Evolutionary conservation across 1,284 basidiomycete species (phyloP).

Genomic region (Rhodotorula sp.): DNA sequence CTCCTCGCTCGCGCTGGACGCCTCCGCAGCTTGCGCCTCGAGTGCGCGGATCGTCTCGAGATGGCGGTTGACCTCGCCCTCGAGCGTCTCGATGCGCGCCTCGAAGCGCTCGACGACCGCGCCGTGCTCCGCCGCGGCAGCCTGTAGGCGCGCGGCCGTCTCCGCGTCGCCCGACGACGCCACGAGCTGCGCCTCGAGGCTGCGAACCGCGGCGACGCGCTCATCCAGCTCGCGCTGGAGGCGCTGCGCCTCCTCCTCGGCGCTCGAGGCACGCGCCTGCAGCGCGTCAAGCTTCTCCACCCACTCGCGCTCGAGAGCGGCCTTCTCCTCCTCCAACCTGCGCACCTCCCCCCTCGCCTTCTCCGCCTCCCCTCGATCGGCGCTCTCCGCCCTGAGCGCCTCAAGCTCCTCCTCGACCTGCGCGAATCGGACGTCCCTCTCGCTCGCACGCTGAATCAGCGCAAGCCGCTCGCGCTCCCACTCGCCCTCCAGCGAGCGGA

Average conservation of each 20-base stretch:
- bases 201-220: neutral
- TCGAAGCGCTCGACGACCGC: neutral
- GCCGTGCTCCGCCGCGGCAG: neutral
- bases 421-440: neutral
- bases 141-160: neutral
- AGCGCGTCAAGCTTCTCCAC: too few species aligned
- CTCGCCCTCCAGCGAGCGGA: neutral
- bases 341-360: conserved; percentile 1
- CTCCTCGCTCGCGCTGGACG: neutral
- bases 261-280: neutral
- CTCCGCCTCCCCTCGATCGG: conserved; percentile 6
- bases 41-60: neutral
- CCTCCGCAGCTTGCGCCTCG: neutral
- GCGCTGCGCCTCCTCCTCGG: neutral
- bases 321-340: neutral
- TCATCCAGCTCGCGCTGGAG: neutral
- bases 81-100: neutral
- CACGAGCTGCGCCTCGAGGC: conserved; percentile 5
- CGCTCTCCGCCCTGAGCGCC: neutral
- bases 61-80: neutral
- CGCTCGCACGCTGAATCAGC: neutral
- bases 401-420: conserved; percentile 23
- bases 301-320: neutral
- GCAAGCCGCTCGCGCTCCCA: neutral
- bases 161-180: too few species aligned